Evolutionary conservation across 208 protist species (phyloP).

Genomic region (Leishmania tropica): DNA sequence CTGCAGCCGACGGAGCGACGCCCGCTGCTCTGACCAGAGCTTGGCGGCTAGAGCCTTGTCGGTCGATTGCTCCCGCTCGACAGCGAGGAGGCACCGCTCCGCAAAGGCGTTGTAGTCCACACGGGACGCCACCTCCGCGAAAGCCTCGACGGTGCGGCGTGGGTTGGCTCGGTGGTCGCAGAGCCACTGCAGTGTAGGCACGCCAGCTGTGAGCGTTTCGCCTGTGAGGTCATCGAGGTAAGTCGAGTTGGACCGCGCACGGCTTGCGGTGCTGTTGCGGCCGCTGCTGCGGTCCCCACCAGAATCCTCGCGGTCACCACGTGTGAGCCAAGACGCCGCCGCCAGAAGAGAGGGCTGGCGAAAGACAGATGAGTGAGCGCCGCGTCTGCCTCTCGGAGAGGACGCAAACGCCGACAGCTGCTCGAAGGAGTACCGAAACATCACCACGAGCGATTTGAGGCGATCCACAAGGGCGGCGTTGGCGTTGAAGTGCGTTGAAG

Average conservation of each 20-base stretch:
- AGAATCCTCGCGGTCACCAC: neutral
- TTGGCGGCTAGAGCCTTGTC: constrained; percentile 56
- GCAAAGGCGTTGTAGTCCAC: constrained; percentile 80
- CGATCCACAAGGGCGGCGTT: constrained; percentile 69
- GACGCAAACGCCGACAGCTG: constrained; percentile 58
- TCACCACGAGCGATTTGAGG: constrained; percentile 63
- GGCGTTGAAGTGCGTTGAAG: constrained; percentile 26
- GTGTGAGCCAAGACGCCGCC: neutral
- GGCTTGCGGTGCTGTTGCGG: neutral
- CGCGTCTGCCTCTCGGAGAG: neutral
- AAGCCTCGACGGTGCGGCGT: constrained; percentile 44
- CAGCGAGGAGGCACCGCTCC: constrained; percentile 59
- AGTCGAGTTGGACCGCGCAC: neutral
- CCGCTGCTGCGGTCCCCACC: neutral
- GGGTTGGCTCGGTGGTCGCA: constrained; percentile 29
- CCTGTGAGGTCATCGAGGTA: constrained; percentile 23
- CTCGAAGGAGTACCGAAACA: constrained; percentile 63
- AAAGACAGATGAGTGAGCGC: neutral
- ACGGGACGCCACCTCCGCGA: constrained; percentile 83
- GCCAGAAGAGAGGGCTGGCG: neutral
- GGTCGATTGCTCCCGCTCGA: constrained; percentile 62
- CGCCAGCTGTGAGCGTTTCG: constrained; percentile 36
- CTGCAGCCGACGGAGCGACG: constrained; percentile 35
- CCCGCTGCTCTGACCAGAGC: constrained; percentile 39
- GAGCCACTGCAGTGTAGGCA: constrained; percentile 59